These are phyloP conservation scores for Phaeosphaeriaceae sp. DNA, from an alignment of 2,329 filamentous ascomycete genomes.

Conservation along the genomic window DNA sequence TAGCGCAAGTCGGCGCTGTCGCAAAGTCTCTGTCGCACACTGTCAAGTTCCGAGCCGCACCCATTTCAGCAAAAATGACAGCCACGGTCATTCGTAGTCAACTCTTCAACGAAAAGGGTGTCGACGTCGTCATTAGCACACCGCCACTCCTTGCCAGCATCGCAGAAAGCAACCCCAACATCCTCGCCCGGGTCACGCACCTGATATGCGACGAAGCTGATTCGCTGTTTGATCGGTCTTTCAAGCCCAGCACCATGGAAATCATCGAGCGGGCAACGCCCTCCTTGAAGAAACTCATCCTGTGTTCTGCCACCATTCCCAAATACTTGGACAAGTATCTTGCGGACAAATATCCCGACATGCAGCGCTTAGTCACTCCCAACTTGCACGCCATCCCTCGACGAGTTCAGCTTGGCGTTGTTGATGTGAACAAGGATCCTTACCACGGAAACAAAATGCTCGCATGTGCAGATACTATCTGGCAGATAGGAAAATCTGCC, in stretches of 20 bases:
- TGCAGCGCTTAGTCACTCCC: constrained; percentile 86
- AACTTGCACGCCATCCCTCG: constrained; percentile 96
- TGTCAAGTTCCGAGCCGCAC: constrained; percentile 84
- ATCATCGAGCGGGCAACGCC: constrained; percentile 84
- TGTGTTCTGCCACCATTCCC: constrained; percentile 97
- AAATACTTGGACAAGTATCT: constrained; percentile 85
- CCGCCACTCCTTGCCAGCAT: constrained; percentile 90
- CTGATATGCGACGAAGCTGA: constrained; percentile 95
- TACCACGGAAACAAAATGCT: constrained; percentile 93
- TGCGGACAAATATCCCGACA: constrained; percentile 80
- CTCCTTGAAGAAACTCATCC: constrained; percentile 82
- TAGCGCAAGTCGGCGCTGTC: constrained; percentile 82
- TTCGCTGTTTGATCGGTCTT: constrained; percentile 92
- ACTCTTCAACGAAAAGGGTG: constrained; percentile 79
- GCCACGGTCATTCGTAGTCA: constrained; percentile 82
- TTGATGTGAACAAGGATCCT: constrained; percentile 90
- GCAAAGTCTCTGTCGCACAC: constrained; percentile 84
- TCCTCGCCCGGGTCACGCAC: constrained; percentile 89
- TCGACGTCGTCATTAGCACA: constrained; percentile 87
- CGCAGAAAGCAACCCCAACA: constrained; percentile 86
- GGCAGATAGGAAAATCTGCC: constrained; percentile 84
- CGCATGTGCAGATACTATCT: constrained; percentile 93
- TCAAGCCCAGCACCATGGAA: constrained; percentile 79
- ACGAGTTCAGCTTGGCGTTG: constrained; percentile 89
- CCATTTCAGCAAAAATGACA: constrained; percentile 79